Percentiles rank a stretch among this genome's conserved stretches.
Evolutionary conservation across 2,329 filamentous ascomycete species (phyloP).

Genomic region (Cladorrhinum sp.): DNA sequence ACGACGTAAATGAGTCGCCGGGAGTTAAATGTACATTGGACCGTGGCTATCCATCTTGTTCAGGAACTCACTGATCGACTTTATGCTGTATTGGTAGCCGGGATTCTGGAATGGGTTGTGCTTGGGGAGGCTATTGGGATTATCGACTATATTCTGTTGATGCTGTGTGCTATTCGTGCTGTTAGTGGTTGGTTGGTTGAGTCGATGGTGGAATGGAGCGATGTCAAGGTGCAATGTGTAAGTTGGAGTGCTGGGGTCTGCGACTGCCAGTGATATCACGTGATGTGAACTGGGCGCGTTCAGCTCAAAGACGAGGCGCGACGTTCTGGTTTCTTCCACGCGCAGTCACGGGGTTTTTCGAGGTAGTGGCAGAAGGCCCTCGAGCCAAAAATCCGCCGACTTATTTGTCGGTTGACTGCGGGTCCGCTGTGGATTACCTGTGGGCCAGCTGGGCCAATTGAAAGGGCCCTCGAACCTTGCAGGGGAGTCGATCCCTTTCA

Average conservation of each 20-base stretch:
- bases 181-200: neutral
- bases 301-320: neutral
- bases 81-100: conserved; percentile 72
- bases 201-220: neutral
- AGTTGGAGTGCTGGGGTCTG: neutral
- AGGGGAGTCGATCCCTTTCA: neutral
- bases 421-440: no score
- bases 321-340: neutral
- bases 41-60: conserved; percentile 98
- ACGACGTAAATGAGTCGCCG: conserved; percentile 13
- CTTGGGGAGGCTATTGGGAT: conserved; percentile 19
- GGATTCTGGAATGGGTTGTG: conserved; percentile 45
- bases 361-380: no score
- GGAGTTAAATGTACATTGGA: conserved; percentile 69
- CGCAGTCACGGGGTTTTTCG: neutral
- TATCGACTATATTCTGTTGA: neutral
- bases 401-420: neutral
- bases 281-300: neutral
- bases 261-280: neutral
- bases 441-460: neutral
- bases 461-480: neutral
- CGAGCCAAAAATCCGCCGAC: no score
- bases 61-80: conserved; percentile 84
- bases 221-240: neutral
- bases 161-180: neutral